Percentiles rank a stretch among this genome's conserved stretches.
These are phyloP conservation scores for Citrus cavaleriei DNA, from an alignment of 345 rosid species.

Conservation along the genomic window DNA sequence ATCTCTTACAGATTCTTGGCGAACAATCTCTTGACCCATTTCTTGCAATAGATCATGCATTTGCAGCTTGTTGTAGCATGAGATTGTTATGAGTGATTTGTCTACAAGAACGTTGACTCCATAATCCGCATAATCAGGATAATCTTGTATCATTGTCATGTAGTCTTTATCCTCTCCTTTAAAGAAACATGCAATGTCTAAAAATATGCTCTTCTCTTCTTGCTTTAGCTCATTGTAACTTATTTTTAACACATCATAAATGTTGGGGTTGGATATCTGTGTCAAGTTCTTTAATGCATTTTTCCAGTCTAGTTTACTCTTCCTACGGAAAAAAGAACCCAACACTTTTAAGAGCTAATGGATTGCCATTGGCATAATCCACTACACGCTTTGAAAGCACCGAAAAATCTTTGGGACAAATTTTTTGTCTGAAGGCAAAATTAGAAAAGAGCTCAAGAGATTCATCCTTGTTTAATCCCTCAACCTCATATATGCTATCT, in stretches of 20 bases:
- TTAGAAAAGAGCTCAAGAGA: constrained; percentile 9
- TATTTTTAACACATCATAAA: constrained; percentile 2
- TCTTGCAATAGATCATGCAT: constrained; percentile 45
- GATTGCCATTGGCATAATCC: constrained; percentile 19
- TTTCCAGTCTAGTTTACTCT: neutral
- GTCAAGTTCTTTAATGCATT: neutral
- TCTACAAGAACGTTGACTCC: neutral
- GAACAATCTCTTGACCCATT: constrained; percentile 37
- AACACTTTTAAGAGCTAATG: constrained; percentile 5
- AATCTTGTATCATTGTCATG: neutral
- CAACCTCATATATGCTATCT: neutral
- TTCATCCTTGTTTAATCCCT: neutral
- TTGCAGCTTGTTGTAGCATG: neutral
- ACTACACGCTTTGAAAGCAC: neutral
- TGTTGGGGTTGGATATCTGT: neutral
- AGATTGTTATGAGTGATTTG: neutral
- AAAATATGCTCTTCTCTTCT: constrained; percentile 26
- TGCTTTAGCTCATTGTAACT: constrained; percentile 10
- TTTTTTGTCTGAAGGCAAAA: neutral
- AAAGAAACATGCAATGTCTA: constrained; percentile 34
- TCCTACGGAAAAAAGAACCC: neutral
- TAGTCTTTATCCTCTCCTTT: neutral
- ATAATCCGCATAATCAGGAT: neutral
- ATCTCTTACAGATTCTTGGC: neutral
- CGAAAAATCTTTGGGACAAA: neutral